These are phyloP conservation scores for Colletotrichum costaricense DNA, from an alignment of 2,329 filamentous ascomycete genomes.

Conservation along the genomic window DNA sequence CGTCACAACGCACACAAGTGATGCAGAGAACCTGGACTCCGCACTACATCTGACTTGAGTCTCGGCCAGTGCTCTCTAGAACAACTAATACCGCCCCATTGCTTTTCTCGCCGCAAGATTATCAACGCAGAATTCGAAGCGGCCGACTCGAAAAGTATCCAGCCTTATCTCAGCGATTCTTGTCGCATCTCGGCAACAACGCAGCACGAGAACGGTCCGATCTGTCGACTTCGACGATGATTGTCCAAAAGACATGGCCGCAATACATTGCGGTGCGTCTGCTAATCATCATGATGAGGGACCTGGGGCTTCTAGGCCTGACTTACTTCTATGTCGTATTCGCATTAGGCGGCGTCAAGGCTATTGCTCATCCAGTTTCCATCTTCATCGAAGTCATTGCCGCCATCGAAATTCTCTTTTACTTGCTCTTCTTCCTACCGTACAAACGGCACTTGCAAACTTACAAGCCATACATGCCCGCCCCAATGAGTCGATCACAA, in stretches of 20 bases:
- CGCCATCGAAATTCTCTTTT: slow-evolving; percentile 55
- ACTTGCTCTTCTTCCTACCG: slow-evolving; percentile 54
- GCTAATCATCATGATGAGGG: slow-evolving; percentile 21
- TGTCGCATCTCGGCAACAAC: no score
- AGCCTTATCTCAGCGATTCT: neutral
- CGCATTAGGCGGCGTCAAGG: slow-evolving; percentile 36
- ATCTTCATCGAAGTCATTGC: slow-evolving; percentile 39
- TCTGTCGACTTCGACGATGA: neutral
- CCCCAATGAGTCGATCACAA: slow-evolving; percentile 11
- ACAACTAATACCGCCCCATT: neutral
- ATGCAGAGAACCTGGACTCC: neutral
- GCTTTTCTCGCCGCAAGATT: neutral
- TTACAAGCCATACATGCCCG: slow-evolving; percentile 18
- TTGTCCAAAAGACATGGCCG: slow-evolving; percentile 32
- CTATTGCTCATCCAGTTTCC: slow-evolving; percentile 40
- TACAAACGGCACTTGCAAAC: slow-evolving; percentile 52
- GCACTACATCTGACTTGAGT: neutral
- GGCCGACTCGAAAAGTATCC: neutral
- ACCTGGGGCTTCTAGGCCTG: slow-evolving; percentile 33
- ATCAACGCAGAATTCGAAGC: neutral
- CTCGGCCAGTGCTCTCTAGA: neutral
- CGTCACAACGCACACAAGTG: neutral
- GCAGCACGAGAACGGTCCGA: neutral
- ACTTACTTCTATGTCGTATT: slow-evolving; percentile 38
- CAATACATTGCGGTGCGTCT: slow-evolving; percentile 26